These are phyloP conservation scores for Daldinia eschscholtzii DNA, from an alignment of 2,329 filamentous ascomycete species.

Conservation along the genomic window DNA sequence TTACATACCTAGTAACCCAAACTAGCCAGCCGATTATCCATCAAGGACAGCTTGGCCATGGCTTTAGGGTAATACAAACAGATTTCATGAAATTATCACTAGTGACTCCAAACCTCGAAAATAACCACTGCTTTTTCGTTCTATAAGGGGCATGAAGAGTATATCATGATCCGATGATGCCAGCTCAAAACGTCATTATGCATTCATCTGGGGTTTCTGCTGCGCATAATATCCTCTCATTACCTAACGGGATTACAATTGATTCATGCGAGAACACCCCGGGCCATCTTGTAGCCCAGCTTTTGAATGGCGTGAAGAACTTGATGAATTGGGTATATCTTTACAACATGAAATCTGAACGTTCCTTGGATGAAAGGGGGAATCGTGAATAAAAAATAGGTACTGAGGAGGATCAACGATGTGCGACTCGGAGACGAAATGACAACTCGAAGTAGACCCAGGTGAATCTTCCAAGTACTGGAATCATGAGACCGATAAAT, in stretches of 20 bases:
- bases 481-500: conserved; percentile 5
- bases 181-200: conserved; percentile 28
- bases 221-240: conserved; percentile 21
- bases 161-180: conserved; percentile 28
- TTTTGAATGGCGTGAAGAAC: conserved; percentile 15
- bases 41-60: conserved; percentile 26
- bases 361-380: not conserved
- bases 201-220: conserved; percentile 29
- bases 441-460: not conserved
- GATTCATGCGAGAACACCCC: conserved; percentile 14
- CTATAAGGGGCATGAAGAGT: not conserved
- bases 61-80: not conserved
- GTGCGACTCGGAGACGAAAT: not conserved
- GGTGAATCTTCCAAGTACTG: not conserved
- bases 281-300: conserved; percentile 14
- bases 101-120: not conserved
- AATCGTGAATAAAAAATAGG: conserved; percentile 3
- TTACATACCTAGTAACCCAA: conserved; percentile 8
- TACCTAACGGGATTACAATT: conserved; percentile 8
- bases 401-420: not conserved
- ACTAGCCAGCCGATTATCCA: conserved; percentile 26
- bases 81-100: conserved; percentile 13
- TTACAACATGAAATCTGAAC: conserved; percentile 10
- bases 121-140: not conserved
- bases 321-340: conserved; percentile 38